Base-by-base conservation (phyloP, 1,284 basidiomycete species). In the Takashimella tepidaria region DNA sequence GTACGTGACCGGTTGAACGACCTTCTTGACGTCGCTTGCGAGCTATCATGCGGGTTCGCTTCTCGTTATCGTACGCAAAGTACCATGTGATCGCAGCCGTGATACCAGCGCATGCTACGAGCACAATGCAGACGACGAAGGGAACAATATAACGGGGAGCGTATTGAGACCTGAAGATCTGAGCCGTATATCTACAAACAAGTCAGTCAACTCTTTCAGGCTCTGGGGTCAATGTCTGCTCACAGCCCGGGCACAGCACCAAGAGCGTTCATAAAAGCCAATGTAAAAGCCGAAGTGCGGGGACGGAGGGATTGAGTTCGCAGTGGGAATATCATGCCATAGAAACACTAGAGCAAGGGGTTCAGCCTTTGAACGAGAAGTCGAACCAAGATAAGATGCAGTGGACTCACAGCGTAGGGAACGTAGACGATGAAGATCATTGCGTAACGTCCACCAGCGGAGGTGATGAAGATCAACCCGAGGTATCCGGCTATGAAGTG, bases 391-490 rank as follows among this genome's bases (percentile, higher is more conserved):
- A 22, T 26, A 23, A 24, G 20, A 11, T 11, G 10, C 20, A 22
- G 6, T 43, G 41, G 13, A 5, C 1, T 20, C 20, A 20, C 1
- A 46, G 45, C 44, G 49, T 44, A 45, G 40, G 45, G 37, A 13
- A 40, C 40, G 23, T 54, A 24, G n/a, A 42, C 49, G 41, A 53
- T 40, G 19, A 60, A 53, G 54, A 61, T 62, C 21, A 64, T 45
- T 10, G 57, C 60, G 49, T 66, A 66, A 8, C 62, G 57, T 1
- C 51, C 60, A 2, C 45, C 54, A 11, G 52, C 56, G 47, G 27
- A 53, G 1, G n/a, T 53, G 27, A 57, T 56, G 40, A 64, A 42
- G 8, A 55, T 54, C 44, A 64, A 47, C 19, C 58, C 56, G 41
- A 58, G 43, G 50, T 58, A 58, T 10, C 54, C 31, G 16, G 40